Evolutionary conservation across 257 asterid genomes (phyloP).

Genomic region (Solanum lycopersicoides): DNA sequence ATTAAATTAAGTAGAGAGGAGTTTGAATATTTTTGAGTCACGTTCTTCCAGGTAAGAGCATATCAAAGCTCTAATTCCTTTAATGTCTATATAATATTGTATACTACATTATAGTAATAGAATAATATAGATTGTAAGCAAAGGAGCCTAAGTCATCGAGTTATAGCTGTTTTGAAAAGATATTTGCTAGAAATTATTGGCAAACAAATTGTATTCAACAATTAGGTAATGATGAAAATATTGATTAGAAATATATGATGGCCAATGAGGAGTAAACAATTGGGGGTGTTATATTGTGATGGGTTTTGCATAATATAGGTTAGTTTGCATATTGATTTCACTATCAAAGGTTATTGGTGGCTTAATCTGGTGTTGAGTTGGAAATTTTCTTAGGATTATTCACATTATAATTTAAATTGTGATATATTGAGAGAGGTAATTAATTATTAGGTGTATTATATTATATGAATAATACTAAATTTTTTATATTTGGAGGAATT

Average conservation of each 20-base stretch:
- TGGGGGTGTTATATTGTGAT: background rate
- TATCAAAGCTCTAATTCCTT: background rate
- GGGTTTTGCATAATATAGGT: background rate
- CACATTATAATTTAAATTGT: too few species aligned
- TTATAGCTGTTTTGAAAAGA: background rate
- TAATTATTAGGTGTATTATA: background rate
- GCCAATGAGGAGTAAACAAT: background rate
- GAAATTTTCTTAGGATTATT: background rate
- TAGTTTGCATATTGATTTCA: background rate
- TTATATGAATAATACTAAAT: too few species aligned
- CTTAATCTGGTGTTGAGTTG: background rate
- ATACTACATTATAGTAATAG: background rate
- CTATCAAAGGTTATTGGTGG: background rate
- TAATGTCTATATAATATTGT: background rate
- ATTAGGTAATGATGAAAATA: background rate
- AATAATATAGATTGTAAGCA: too few species aligned
- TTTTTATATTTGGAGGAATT: background rate
- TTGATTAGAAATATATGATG: background rate
- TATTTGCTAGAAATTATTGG: background rate
- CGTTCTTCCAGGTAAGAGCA: background rate
- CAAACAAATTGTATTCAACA: background rate
- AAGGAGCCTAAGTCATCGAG: background rate
- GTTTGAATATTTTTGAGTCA: background rate
- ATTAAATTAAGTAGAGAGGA: background rate
- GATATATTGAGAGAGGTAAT: background rate